A percentile compares a stretch with the other conserved stretches of the same genome.
Conservation (phyloP, 805 yeast species). For the Sugiyamaella boreocaroliniensis region DNA sequence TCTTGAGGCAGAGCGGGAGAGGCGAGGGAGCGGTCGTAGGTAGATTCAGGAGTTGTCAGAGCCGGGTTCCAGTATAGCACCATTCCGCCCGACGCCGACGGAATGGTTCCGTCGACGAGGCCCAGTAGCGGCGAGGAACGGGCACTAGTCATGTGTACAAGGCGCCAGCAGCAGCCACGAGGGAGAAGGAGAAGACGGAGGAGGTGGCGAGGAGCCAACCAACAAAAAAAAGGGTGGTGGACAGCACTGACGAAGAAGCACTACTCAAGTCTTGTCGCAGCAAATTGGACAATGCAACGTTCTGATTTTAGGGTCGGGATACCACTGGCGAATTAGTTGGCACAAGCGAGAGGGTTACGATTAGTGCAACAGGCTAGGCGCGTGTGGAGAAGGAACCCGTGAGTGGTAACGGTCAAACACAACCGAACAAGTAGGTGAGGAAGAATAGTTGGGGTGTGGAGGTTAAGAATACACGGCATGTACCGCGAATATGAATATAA, state of each 20-base stretch:
- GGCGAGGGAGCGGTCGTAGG: background rate
- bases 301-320: background rate
- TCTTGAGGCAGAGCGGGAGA: background rate
- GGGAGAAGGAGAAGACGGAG: no score
- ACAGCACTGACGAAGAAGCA: no score
- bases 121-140: background rate
- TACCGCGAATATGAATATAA: background rate
- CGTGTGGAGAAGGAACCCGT: background rate
- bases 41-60: background rate
- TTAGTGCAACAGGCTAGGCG: background rate
- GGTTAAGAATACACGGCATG: background rate
- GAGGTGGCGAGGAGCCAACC: no score
- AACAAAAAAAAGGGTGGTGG: no score
- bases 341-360: no score
- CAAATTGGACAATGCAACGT: background rate
- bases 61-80: background rate
- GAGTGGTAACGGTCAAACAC: background rate
- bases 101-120: background rate
- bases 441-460: background rate
- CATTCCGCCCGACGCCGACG: background rate
- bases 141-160: background rate
- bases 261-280: no score
- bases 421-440: background rate
- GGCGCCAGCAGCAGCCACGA: background rate
- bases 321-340: background rate